Evolutionary conservation across 495 filamentous ascomycete species (phyloP).

Genomic region (Penicillium cosmopolitanum): DNA sequence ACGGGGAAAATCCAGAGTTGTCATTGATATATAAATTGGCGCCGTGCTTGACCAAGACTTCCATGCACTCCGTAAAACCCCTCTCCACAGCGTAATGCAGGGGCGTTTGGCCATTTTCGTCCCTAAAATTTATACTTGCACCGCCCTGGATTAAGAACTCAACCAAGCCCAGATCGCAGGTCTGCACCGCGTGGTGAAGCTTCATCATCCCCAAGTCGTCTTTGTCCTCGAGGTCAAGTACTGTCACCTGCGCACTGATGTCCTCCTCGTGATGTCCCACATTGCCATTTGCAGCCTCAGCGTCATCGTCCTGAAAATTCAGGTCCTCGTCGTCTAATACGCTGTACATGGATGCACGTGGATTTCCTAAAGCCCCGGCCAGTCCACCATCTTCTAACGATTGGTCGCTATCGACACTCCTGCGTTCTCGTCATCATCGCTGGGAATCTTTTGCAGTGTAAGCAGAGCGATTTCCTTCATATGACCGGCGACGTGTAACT

Average conservation of each 20-base stretch:
- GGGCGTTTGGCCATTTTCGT: constrained; percentile 33
- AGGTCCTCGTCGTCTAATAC: constrained; percentile 33
- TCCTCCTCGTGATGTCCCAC: constrained; percentile 24
- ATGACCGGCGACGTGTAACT: constrained; percentile 36
- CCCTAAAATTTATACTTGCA: constrained; percentile 26
- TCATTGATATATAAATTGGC: constrained; percentile 20
- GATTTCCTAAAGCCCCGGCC: constrained; percentile 8
- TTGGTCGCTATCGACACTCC: constrained; percentile 33
- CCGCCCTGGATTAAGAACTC: constrained; percentile 28
- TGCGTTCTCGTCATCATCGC: constrained; percentile 29
- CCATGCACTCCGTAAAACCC: constrained; percentile 23
- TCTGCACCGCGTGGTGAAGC: constrained; percentile 35
- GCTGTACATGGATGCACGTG: constrained; percentile 38
- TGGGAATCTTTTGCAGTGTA: constrained; percentile 37
- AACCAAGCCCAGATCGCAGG: constrained; percentile 26
- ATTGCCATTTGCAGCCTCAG: constrained; percentile 14
- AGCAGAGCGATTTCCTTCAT: constrained; percentile 40
- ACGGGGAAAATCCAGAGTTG: constrained; percentile 29
- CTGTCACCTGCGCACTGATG: constrained; percentile 26
- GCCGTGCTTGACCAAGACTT: constrained; percentile 24
- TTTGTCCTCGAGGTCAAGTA: constrained; percentile 34
- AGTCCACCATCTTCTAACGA: constrained; percentile 30
- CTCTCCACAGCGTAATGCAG: constrained; percentile 37
- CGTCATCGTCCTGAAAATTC: constrained; percentile 31
- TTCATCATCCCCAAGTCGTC: constrained; percentile 31